phyloP scores from a whole-genome alignment of 257 asterid genomes.

The Fraxinus cuspidata region DNA sequence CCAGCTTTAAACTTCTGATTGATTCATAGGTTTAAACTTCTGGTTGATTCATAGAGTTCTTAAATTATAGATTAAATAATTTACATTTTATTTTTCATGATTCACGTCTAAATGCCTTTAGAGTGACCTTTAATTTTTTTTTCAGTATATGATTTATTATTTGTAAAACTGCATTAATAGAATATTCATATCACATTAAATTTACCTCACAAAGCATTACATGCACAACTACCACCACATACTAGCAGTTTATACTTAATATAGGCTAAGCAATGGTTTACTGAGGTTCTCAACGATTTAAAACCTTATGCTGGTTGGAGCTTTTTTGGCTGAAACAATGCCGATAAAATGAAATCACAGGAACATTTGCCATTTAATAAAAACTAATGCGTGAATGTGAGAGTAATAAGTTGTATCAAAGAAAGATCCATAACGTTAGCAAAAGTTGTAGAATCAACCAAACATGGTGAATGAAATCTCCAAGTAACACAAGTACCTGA shows the following conservation, averaged over 20 bases:
- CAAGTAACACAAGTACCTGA: constrained; percentile 51
- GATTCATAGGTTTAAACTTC: neutral
- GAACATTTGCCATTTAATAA: neutral
- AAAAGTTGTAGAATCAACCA: neutral
- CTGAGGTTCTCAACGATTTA: neutral
- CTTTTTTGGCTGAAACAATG: neutral
- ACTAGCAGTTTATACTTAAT: neutral
- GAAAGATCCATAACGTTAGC: neutral
- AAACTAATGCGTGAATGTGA: neutral
- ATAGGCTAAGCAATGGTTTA: neutral
- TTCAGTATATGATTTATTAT: neutral
- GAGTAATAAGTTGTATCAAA: neutral
- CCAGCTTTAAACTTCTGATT: neutral
- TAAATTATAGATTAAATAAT: neutral
- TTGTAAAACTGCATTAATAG: neutral
- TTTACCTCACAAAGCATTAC: neutral
- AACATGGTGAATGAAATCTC: neutral
- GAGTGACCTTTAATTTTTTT: neutral
- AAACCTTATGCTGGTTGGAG: neutral
- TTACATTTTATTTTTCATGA: neutral
- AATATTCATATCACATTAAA: neutral
- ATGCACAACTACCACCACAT: neutral
- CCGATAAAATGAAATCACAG: neutral
- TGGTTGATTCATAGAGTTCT: neutral
- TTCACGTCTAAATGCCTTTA: neutral